Conservation (phyloP, 2,329 filamentous ascomycete species). For the Fusarium chuoi region DNA sequence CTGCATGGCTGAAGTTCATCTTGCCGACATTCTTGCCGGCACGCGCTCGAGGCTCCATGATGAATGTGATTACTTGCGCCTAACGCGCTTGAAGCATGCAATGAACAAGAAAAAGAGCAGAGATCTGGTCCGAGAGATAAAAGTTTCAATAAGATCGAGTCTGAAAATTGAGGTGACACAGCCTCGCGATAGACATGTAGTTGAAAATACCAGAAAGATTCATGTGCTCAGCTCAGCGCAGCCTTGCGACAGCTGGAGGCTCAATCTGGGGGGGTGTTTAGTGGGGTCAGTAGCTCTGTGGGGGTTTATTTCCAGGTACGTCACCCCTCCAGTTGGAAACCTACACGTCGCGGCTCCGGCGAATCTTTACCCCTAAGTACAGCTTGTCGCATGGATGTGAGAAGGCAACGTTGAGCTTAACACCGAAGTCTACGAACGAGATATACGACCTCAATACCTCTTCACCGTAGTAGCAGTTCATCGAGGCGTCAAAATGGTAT, state of each 20-base stretch:
- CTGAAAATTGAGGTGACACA: conserved; percentile 1
- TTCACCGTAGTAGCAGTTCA: neutral
- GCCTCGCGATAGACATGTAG: conserved; percentile 35
- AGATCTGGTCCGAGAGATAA: neutral
- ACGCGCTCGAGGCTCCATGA: conserved; percentile 80
- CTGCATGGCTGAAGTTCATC: conserved; percentile 80
- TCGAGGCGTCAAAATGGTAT: conserved; percentile 43
- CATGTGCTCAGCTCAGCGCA: conserved; percentile 18
- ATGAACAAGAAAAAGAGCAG: neutral
- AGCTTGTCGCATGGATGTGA: conserved; percentile 39
- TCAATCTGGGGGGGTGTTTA: conserved; percentile 22
- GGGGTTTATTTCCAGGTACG: conserved; percentile 33
- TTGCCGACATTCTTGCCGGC: conserved; percentile 84
- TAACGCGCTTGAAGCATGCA: conserved; percentile 10
- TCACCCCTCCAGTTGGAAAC: conserved; percentile 30
- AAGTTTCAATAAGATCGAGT: neutral
- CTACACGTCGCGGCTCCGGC: conserved; percentile 46
- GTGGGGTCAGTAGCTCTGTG: conserved; percentile 36
- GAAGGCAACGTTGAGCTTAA: conserved; percentile 20
- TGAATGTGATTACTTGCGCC: conserved; percentile 42
- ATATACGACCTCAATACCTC: neutral
- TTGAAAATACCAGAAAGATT: conserved; percentile 26
- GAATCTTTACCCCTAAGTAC: conserved; percentile 53
- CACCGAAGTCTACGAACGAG: neutral
- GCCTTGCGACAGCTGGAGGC: conserved; percentile 33